Percentiles rank a stretch among this genome's conserved stretches.
Conservation (phyloP, 179 eudicot genomes). For the Gypsophila paniculata region DNA sequence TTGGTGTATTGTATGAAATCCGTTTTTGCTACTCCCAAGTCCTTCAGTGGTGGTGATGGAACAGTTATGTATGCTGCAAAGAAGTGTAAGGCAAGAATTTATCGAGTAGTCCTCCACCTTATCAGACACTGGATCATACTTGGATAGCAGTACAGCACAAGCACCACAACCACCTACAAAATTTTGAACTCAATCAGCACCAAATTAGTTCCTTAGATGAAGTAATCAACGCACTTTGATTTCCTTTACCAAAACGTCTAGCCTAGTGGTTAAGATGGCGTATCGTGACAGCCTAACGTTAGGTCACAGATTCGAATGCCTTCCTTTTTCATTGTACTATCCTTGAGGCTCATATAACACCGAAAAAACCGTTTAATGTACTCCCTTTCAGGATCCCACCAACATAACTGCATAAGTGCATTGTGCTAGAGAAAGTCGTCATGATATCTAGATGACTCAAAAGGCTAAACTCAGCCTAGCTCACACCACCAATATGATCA, state of each 20-base stretch:
- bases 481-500: not conserved
- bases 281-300: too few species aligned
- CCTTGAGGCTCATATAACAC: too few species aligned
- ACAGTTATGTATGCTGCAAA: slow-evolving; percentile 69
- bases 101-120: slow-evolving; percentile 51
- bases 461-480: not conserved
- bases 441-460: not conserved
- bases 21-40: slow-evolving; percentile 76
- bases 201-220: not conserved
- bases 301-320: too few species aligned
- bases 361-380: too few species aligned
- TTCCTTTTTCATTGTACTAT: too few species aligned
- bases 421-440: not conserved
- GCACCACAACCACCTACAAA: slow-evolving; percentile 95
- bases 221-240: not conserved
- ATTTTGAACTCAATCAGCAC: not conserved
- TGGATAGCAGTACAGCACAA: slow-evolving; percentile 77
- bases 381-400: too few species aligned
- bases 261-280: too few species aligned
- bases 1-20: slow-evolving; percentile 87
- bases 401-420: not conserved
- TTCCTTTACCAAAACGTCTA: not conserved
- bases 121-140: slow-evolving; percentile 46
- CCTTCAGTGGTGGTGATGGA: slow-evolving; percentile 91
- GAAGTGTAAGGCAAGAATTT: slow-evolving; percentile 89